phyloP scores from a whole-genome alignment of 441 rosid species.

The Viola pubescens region DNA sequence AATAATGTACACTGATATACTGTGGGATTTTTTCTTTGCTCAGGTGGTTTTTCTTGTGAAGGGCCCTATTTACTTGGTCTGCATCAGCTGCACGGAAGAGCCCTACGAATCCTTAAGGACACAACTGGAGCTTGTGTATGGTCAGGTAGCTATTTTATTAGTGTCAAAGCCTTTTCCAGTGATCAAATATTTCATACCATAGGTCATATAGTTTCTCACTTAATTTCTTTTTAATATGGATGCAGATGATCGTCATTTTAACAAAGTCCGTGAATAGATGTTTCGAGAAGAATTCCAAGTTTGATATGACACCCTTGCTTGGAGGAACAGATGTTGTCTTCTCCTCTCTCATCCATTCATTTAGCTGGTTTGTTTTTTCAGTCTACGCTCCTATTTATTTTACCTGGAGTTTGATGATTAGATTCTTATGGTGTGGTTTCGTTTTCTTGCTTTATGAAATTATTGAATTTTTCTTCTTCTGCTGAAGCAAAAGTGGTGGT shows the following conservation, averaged over 20 bases:
- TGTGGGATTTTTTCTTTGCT: slow-evolving; percentile 12
- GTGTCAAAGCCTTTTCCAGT: not conserved
- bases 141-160: slow-evolving; percentile 52
- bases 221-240: slow-evolving; percentile 18
- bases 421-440: not conserved
- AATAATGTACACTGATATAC: not conserved
- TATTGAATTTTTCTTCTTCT: not conserved
- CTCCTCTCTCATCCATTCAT: slow-evolving; percentile 92
- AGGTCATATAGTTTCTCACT: not conserved
- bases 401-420: slow-evolving; percentile 1
- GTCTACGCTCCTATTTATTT: slow-evolving; percentile 15
- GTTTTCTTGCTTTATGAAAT: slow-evolving; percentile 1
- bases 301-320: slow-evolving; percentile 94
- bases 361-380: slow-evolving; percentile 59
- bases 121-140: slow-evolving; percentile 89
- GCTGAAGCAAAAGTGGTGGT: not conserved
- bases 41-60: slow-evolving; percentile 96
- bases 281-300: slow-evolving; percentile 92
- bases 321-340: slow-evolving; percentile 97
- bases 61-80: slow-evolving; percentile 93
- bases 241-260: slow-evolving; percentile 95
- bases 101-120: slow-evolving; percentile 77
- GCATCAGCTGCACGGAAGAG: slow-evolving; percentile 96
- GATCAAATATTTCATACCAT: not conserved
- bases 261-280: slow-evolving; percentile 93